Conservation (phyloP, 2,329 filamentous ascomycete genomes). For the Aspergillus latus region DNA sequence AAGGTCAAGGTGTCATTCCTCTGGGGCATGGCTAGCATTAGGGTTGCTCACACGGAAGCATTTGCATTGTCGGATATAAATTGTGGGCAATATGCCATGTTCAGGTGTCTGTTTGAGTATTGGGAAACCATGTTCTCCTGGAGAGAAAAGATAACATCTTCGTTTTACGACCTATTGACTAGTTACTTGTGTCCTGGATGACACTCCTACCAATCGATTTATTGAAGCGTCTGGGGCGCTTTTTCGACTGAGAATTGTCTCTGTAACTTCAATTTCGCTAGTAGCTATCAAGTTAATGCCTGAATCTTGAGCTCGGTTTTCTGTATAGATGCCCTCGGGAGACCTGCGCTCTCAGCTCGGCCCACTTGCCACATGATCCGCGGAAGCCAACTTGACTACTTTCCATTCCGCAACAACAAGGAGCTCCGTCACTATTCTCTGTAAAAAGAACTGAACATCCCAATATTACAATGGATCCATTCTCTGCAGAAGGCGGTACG, state of each 20-base stretch:
- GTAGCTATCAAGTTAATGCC: no score
- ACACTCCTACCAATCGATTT: conserved; percentile 20
- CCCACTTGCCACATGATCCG: conserved; percentile 17
- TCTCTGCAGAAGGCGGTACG: conserved; percentile 62
- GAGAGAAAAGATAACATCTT: conserved; percentile 11
- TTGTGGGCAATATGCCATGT: conserved; percentile 16
- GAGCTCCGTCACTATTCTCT: conserved; percentile 5
- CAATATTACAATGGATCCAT: conserved; percentile 55
- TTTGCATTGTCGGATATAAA: conserved; percentile 23
- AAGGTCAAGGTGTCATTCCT: conserved; percentile 16
- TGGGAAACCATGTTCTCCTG: conserved; percentile 8
- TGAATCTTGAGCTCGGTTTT: no score
- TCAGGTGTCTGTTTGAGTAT: conserved; percentile 1
- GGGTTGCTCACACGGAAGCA: conserved; percentile 19
- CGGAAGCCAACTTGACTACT: conserved; percentile 28
- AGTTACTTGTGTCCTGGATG: conserved; percentile 15
- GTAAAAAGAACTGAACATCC: conserved; percentile 9
- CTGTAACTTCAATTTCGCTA: neutral
- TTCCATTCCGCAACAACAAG: conserved; percentile 14
- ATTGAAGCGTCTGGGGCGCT: conserved; percentile 24
- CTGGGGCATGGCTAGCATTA: conserved; percentile 24
- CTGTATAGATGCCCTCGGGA: conserved; percentile 6
- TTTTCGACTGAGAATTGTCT: neutral
- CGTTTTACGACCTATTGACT: conserved; percentile 6
- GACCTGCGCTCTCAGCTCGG: conserved; percentile 15